phyloP scores from a whole-genome alignment of 257 asterid species.

The Hygrophila difformis region DNA sequence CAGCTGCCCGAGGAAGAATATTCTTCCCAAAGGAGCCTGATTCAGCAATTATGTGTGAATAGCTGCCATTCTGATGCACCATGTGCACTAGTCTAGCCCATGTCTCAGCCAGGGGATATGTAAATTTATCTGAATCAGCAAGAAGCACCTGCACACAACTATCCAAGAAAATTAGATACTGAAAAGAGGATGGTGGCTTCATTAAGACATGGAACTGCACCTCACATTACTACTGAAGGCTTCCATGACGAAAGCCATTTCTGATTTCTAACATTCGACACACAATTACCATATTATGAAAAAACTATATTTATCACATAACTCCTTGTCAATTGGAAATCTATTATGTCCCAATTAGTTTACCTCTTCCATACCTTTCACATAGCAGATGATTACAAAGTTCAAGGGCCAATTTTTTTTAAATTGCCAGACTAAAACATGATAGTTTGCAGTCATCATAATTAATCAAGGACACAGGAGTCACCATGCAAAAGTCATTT shows the following conservation, averaged over 20 bases:
- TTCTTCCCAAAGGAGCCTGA: constrained; percentile 95
- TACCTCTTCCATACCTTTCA: no score
- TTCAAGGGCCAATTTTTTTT: no score
- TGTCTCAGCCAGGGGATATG: constrained; percentile 75
- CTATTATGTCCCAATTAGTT: not conserved
- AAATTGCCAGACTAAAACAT: no score
- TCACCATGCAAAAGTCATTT: no score
- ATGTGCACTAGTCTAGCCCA: constrained; percentile 80
- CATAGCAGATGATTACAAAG: no score
- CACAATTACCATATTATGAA: not conserved
- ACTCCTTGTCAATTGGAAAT: constrained; percentile 1
- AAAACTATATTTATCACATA: constrained; percentile 9
- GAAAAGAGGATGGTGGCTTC: not conserved
- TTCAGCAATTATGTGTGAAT: constrained; percentile 71
- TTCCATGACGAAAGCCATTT: not conserved
- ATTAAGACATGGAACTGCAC: not conserved
- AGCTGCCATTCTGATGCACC: constrained; percentile 68
- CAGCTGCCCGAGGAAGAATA: constrained; percentile 94
- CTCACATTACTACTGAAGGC: not conserved
- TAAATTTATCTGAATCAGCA: constrained; percentile 79
- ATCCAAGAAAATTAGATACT: constrained; percentile 2
- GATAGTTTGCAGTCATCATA: no score
- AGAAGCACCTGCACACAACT: constrained; percentile 58
- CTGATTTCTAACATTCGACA: not conserved
- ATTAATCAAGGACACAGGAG: no score